Evolutionary conservation across 1,139 yeast genomes (phyloP).

Genomic region (Taphrina communis): DNA sequence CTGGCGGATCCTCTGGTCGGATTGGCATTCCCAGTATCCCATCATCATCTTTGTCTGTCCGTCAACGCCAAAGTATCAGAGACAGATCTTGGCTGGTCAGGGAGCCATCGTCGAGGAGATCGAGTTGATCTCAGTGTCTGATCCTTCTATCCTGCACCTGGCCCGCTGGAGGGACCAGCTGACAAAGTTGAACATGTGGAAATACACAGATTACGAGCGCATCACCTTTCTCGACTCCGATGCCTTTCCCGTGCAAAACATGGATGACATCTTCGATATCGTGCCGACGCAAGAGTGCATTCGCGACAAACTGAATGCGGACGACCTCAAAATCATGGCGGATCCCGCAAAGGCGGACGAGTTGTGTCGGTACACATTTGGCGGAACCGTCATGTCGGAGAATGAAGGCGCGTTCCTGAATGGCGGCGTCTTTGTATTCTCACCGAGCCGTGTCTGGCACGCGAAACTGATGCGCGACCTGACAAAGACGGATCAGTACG

Average conservation of each 20-base stretch:
- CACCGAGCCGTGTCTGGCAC: slow-evolving; percentile 27
- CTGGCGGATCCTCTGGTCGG: slow-evolving; percentile 30
- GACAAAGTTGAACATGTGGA: slow-evolving; percentile 60
- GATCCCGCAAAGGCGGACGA: slow-evolving; percentile 8
- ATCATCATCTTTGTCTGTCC: slow-evolving; percentile 32
- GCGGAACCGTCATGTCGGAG: slow-evolving; percentile 24
- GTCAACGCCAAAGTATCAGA: slow-evolving; percentile 13
- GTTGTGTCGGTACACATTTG: slow-evolving; percentile 19
- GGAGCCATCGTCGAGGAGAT: slow-evolving; percentile 26
- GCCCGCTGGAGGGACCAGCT: slow-evolving; percentile 47
- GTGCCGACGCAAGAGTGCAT: slow-evolving; percentile 37
- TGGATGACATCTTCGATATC: slow-evolving; percentile 55
- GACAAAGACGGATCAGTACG: slow-evolving; percentile 19
- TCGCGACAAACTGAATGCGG: slow-evolving; percentile 8
- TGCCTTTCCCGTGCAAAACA: slow-evolving; percentile 64
- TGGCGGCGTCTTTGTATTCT: slow-evolving; percentile 23
- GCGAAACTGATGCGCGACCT: slow-evolving; percentile 16
- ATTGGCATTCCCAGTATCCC: slow-evolving; percentile 25
- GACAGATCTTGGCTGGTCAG: slow-evolving; percentile 20
- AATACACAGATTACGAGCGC: slow-evolving; percentile 62
- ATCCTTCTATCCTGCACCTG: slow-evolving; percentile 10
- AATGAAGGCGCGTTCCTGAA: slow-evolving; percentile 19
- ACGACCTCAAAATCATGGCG: slow-evolving; percentile 5
- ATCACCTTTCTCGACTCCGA: slow-evolving; percentile 83
- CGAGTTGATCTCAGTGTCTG: slow-evolving; percentile 14